phyloP scores from a whole-genome alignment of 495 filamentous ascomycete genomes.

The Poronia punctata region DNA sequence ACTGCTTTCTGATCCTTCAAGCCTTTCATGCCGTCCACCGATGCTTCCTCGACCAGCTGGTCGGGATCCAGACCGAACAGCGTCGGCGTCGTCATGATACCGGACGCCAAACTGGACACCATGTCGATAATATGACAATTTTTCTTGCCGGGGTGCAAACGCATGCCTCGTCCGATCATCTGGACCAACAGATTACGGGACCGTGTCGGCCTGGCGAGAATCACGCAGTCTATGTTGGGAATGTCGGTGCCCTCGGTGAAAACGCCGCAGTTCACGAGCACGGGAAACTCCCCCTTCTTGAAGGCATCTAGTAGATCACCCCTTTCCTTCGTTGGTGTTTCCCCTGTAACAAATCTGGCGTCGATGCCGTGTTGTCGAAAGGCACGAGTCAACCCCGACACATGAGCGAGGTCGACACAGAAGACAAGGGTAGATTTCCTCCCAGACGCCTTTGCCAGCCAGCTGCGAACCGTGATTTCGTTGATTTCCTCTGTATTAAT shows the following conservation, averaged over 20 bases:
- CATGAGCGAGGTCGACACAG: slow-evolving; percentile 82
- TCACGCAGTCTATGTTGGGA: slow-evolving; percentile 90
- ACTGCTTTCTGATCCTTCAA: slow-evolving; percentile 39
- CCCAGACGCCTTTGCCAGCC: slow-evolving; percentile 63
- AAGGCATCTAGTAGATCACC: slow-evolving; percentile 67
- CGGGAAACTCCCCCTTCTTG: slow-evolving; percentile 65
- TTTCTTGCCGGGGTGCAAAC: slow-evolving; percentile 68
- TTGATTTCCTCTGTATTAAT: slow-evolving; percentile 77
- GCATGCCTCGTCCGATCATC: slow-evolving; percentile 95
- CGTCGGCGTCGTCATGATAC: slow-evolving; percentile 83
- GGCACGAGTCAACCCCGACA: slow-evolving; percentile 58
- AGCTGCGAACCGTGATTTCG: slow-evolving; percentile 73
- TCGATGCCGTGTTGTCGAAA: slow-evolving; percentile 77
- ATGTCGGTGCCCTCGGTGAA: slow-evolving; percentile 97
- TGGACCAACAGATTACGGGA: slow-evolving; percentile 89
- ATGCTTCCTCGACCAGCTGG: slow-evolving; percentile 62
- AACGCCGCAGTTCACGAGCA: slow-evolving; percentile 91
- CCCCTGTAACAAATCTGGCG: slow-evolving; percentile 73
- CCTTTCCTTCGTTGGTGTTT: slow-evolving; percentile 60
- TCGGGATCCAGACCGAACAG: slow-evolving; percentile 87
- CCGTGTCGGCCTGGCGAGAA: slow-evolving; percentile 81
- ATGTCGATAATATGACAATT: slow-evolving; percentile 97
- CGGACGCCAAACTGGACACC: slow-evolving; percentile 73
- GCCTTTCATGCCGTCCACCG: slow-evolving; percentile 48
- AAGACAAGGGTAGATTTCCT: slow-evolving; percentile 88